Conservation (phyloP, 1,139 yeast genomes). For the Yamadazyma triangularis region DNA sequence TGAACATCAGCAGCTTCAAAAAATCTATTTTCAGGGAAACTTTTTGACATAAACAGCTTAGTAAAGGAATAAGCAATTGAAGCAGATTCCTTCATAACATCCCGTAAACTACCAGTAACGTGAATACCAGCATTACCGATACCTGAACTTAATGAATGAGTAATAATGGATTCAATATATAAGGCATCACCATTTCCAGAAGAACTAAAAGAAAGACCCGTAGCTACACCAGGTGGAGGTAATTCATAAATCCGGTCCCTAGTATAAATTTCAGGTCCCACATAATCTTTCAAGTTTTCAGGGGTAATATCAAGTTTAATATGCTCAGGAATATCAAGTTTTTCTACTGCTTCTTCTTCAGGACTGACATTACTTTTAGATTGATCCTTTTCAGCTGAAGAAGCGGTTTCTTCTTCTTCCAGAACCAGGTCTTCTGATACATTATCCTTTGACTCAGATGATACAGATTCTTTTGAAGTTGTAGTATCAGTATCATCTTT, state of each 20-base stretch:
- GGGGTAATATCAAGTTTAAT: conserved; percentile 60
- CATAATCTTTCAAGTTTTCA: conserved; percentile 69
- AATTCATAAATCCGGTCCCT: conserved; percentile 77
- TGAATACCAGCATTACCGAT: conserved; percentile 47
- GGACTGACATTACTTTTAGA: conserved; percentile 7
- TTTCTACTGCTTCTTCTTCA: conserved; percentile 23
- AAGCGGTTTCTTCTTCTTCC: conserved; percentile 2
- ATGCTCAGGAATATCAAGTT: conserved; percentile 60
- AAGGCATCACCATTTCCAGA: conserved; percentile 88
- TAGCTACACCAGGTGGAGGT: conserved; percentile 94
- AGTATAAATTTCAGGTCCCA: conserved; percentile 89
- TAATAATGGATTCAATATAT: conserved; percentile 89
- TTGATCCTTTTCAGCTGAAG: conserved; percentile 6
- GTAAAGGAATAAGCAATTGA: conserved; percentile 90
- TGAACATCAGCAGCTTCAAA: conserved; percentile 91
- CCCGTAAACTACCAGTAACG: conserved; percentile 92
- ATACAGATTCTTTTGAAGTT: conserved; percentile 13
- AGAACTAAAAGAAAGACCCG: conserved; percentile 92
- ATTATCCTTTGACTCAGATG: conserved; percentile 6
- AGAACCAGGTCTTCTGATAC: conserved; percentile 10
- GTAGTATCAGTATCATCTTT: neutral
- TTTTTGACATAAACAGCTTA: conserved; percentile 72
- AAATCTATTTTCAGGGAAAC: conserved; percentile 79
- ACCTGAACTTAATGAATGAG: conserved; percentile 68
- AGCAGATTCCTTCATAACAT: conserved; percentile 96